Percentiles rank a stretch among this genome's conserved stretches.
Evolutionary conservation across 441 rosid genomes (phyloP).

Genomic region (Populus tomentosa): DNA sequence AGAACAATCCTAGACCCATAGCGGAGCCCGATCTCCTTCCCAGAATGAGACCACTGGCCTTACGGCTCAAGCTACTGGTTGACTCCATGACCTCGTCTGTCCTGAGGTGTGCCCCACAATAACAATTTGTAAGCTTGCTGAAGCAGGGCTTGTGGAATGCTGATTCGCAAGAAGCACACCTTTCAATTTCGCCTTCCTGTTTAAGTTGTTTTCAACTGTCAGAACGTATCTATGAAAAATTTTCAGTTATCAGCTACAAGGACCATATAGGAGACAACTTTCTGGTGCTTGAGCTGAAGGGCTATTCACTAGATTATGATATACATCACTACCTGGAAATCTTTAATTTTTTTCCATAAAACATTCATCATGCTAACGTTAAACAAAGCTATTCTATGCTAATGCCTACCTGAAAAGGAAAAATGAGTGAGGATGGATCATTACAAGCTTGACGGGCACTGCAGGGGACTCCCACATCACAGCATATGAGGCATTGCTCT

Average conservation of each 20-base stretch:
- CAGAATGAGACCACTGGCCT: constrained; percentile 27
- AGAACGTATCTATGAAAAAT: constrained; percentile 8
- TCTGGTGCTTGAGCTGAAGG: neutral
- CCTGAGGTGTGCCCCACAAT: constrained; percentile 53
- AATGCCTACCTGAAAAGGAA: constrained; percentile 81
- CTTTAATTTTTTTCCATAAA: neutral
- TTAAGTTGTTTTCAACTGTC: constrained; percentile 14
- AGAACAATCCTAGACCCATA: constrained; percentile 45
- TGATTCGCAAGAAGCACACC: constrained; percentile 60
- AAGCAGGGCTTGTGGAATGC: constrained; percentile 82
- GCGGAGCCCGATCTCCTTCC: constrained; percentile 46
- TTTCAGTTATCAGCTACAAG: neutral
- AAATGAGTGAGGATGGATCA: constrained; percentile 90
- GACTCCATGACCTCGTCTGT: constrained; percentile 21
- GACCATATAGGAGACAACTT: neutral
- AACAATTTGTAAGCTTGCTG: constrained; percentile 53
- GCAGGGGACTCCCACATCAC: constrained; percentile 96
- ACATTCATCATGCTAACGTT: neutral
- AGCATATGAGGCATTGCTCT: constrained; percentile 87
- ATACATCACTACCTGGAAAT: neutral
- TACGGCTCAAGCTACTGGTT: constrained; percentile 22
- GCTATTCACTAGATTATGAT: neutral
- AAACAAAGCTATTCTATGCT: neutral
- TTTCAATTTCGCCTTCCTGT: constrained; percentile 77
- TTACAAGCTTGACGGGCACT: constrained; percentile 79